Base-by-base conservation (phyloP, 163 green algal species). In the Scenedesmus sp. region DNA sequence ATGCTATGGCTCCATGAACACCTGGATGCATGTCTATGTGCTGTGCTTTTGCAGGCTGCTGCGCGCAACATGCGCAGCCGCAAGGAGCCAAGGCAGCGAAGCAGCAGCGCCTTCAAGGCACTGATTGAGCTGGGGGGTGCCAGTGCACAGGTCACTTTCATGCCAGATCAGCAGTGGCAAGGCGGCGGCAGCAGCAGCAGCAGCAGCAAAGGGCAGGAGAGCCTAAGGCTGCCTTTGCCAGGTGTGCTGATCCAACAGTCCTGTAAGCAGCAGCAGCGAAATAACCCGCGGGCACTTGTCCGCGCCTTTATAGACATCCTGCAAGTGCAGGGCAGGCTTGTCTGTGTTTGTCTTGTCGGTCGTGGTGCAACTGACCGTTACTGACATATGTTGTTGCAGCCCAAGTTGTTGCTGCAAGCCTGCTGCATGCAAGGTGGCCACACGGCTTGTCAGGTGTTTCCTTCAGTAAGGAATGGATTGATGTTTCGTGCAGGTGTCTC, bases 91-190 rank as follows among this genome's bases (percentile, higher is more conserved):
- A 16, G 89, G 56, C 73, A 93, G 43, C 59, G 83, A 56, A 82
- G 72, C 76, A 87, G 40, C 43, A 86, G 72, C 79, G 15, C 1
- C 30, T 96, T 93, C 81, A 94, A 83, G 85, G 87, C 94, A 43
- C 61, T 96, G 43, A 53, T 98, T 33, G 96, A 98, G 90, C 92
- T 98, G 86, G 96, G 96, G 0, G 96, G 96, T 9, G 96, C 95
- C 13, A 96, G 93, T 49, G 92, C 96, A 53, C 95, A 97, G 94
- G 92, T 97, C 37, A 97, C 95, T 18, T 97, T 97, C 76, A 72
- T 96, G 70, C 78, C 83, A 59, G 73, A 87, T 24, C 83, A 79
- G 46, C 56, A 46, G n/a, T 43, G 42, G 72, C 49, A 43, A 18
- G 20, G 33, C 16, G 40, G 37, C n/a, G n/a, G n/a, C n/a, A n/a